These are phyloP conservation scores for Acrocalymma vagum DNA, from an alignment of 2,329 filamentous ascomycete species.

Conservation along the genomic window DNA sequence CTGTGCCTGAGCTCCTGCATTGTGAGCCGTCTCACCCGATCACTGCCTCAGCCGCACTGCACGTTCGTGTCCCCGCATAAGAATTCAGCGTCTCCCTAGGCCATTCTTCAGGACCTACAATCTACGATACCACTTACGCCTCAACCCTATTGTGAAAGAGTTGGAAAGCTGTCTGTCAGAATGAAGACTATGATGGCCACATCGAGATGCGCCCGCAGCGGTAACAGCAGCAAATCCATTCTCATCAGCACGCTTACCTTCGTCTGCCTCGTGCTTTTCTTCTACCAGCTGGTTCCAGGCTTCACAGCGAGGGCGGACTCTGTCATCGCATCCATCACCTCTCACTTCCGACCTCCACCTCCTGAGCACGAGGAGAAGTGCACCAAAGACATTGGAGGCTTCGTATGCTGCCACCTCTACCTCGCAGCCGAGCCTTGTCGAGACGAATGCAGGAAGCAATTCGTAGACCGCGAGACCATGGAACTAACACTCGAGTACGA, in stretches of 20 bases:
- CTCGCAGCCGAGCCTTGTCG: constrained; percentile 35
- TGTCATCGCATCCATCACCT: constrained; percentile 5
- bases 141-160: too few species aligned
- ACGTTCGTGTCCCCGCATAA: constrained; percentile 7
- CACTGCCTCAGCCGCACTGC: constrained; percentile 15
- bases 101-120: not conserved
- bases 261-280: constrained; percentile 25
- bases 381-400: constrained; percentile 30
- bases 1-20: not conserved
- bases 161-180: too few species aligned
- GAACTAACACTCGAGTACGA: constrained; percentile 34
- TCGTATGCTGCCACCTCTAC: constrained; percentile 33
- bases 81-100: not conserved
- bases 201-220: too few species aligned
- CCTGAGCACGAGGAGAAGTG: constrained; percentile 20
- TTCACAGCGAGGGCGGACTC: constrained; percentile 16
- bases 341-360: constrained; percentile 7
- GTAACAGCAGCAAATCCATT: constrained; percentile 5
- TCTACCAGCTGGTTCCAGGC: constrained; percentile 26
- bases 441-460: constrained; percentile 33
- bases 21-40: not conserved
- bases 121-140: not conserved
- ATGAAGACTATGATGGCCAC: not conserved
- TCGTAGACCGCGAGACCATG: constrained; percentile 36
- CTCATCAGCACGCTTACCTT: constrained; percentile 20